Evolutionary conservation across 2,329 filamentous ascomycete species (phyloP).

Genomic region (Fusarium mexicanum): DNA sequence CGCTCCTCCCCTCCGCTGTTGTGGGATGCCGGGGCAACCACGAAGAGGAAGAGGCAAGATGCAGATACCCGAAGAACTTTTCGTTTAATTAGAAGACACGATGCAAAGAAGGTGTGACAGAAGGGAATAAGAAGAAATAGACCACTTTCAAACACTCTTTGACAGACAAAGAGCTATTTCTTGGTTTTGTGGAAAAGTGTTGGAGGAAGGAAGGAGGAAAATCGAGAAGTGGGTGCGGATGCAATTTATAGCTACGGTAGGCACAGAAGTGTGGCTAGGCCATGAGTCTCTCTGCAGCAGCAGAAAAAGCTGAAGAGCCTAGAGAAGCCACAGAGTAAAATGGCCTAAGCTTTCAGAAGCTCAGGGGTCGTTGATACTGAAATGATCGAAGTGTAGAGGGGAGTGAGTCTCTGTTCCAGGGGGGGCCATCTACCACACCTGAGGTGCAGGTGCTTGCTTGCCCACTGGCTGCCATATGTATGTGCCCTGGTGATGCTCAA

Average conservation of each 20-base stretch:
- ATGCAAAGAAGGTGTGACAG: too few species aligned
- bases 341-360: neutral
- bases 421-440: neutral
- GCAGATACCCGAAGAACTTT: neutral
- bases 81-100: neutral
- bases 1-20: neutral
- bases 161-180: neutral
- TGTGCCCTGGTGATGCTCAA: neutral
- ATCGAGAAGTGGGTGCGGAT: neutral
- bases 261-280: neutral
- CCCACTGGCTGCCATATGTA: neutral
- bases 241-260: slow-evolving; percentile 5
- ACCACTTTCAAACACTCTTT: neutral
- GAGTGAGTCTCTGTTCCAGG: neutral
- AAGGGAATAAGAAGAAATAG: neutral
- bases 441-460: neutral
- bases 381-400: neutral
- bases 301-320: neutral
- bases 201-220: neutral
- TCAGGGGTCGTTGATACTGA: neutral
- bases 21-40: neutral
- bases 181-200: neutral
- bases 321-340: neutral
- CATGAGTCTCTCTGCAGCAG: neutral
- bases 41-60: neutral